These are phyloP conservation scores for Lojkania enalia DNA, from an alignment of 2,329 filamentous ascomycete genomes.

Conservation along the genomic window DNA sequence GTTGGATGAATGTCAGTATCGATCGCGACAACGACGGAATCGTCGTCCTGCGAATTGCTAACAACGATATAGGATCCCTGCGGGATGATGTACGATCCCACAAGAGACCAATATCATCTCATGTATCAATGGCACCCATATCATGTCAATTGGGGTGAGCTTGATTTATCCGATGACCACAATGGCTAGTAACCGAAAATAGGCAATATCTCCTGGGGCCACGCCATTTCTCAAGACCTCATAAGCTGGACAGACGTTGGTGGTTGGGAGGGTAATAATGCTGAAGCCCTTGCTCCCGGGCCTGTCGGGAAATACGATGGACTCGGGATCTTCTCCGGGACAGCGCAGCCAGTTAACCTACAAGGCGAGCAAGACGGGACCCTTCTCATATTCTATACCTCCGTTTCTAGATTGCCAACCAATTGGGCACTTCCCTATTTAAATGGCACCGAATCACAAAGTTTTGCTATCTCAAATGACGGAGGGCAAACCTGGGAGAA, in stretches of 20 bases:
- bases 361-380: slow-evolving; percentile 52
- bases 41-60: too few species aligned
- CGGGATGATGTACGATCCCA: slow-evolving; percentile 55
- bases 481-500: slow-evolving; percentile 54
- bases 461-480: slow-evolving; percentile 50
- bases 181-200: slow-evolving; percentile 6
- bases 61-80: slow-evolving; percentile 50
- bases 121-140: slow-evolving; percentile 58
- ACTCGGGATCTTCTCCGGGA: slow-evolving; percentile 58
- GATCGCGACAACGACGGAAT: too few species aligned
- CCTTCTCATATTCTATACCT: slow-evolving; percentile 53
- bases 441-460: slow-evolving; percentile 52
- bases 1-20: slow-evolving; percentile 51
- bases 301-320: slow-evolving; percentile 53
- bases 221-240: slow-evolving; percentile 56
- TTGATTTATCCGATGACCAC: not conserved
- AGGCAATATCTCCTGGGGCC: slow-evolving; percentile 48
- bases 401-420: slow-evolving; percentile 51
- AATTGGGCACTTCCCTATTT: slow-evolving; percentile 51
- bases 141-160: slow-evolving; percentile 50
- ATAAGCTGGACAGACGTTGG: slow-evolving; percentile 51
- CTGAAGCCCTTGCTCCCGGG: slow-evolving; percentile 46
- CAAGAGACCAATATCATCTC: slow-evolving; percentile 54
- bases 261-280: slow-evolving; percentile 51
- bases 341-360: slow-evolving; percentile 53